A percentile compares a stretch with the other conserved stretches of the same genome.
These are phyloP conservation scores for Fraxinus floribunda DNA, from an alignment of 305 asterid species.

Conservation along the genomic window DNA sequence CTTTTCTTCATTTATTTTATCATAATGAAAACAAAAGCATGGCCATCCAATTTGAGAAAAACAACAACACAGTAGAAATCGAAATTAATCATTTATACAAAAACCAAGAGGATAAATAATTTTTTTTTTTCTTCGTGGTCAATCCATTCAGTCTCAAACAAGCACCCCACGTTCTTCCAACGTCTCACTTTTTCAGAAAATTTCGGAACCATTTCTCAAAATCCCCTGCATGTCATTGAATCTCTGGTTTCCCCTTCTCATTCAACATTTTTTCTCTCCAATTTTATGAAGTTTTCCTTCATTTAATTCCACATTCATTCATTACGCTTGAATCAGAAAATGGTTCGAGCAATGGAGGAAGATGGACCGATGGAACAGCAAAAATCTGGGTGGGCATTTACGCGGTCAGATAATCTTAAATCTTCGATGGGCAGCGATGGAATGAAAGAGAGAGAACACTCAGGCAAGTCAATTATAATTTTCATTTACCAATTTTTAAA, in stretches of 20 bases:
- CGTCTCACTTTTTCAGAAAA: constrained; percentile 22
- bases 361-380: constrained; percentile 27
- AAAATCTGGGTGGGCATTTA: constrained; percentile 26
- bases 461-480: constrained; percentile 35
- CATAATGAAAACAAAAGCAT: neutral
- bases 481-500: neutral
- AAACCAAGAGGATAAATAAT: too few species aligned
- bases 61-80: neutral
- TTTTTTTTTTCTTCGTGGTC: too few species aligned
- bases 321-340: constrained; percentile 16
- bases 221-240: neutral
- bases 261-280: neutral
- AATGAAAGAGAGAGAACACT: constrained; percentile 30
- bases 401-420: constrained; percentile 37
- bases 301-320: neutral
- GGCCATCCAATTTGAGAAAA: neutral
- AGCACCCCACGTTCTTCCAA: constrained; percentile 44
- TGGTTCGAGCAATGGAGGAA: constrained; percentile 50
- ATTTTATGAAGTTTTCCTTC: neutral
- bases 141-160: constrained; percentile 14
- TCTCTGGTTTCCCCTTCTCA: constrained; percentile 11
- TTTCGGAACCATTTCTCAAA: constrained; percentile 1
- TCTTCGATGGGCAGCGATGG: constrained; percentile 24
- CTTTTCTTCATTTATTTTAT: neutral
- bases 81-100: neutral